Evolutionary conservation across 805 yeast genomes (phyloP), one percentile per base, ranked within the genome.

Genomic region (Suhomyces sp.): DNA sequence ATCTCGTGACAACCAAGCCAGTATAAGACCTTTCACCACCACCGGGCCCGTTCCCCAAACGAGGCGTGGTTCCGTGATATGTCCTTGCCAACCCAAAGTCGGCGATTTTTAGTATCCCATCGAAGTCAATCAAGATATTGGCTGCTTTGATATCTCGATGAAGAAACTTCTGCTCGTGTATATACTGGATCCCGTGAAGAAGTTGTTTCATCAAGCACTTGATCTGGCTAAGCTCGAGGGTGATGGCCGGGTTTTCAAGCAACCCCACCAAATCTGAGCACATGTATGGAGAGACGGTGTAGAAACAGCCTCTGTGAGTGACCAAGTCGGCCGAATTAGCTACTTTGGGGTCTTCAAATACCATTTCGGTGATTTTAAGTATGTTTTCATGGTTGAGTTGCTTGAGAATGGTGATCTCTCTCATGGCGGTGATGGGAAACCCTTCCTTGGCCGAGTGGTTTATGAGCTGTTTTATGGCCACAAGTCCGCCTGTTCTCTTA

Each of bases 111-210:
- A 96, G 76, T 7, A 83, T 73, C 0, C 99, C 99, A 49, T 77
- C 72, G 49, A 77, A 81, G 62, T 88, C 92, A 7, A 94, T 79
- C 38, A 94, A 78, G 33, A 94, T 88, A 63, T 94, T 94, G n/a
- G 99, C 97, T 0, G 98, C 91, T 69, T 94, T 94, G 54, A 94
- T 89, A 65, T 94, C 99, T 53, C 99, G 79, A 68, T 94, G 99
- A 54, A 82, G 72, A 58, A 74, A 82, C 26, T 73, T 69, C 38
- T 76, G 72, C 9, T 72, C 69, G 65, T 94, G 99, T 29, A 94
- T 82, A 64, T 86, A 94, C 54, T 88, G 83, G 38, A 94, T 78
- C 6, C 98, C 99, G 50, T 77, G 73, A 6, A 96, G 73, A 38
- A 94, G 69, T 70, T 94, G 99, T 24, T 67, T 60, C 85, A 90